Conservation (phyloP, 129 eudicot species). For the sunflower (Helianthus annuus) region HanXRQr2.0-SUNRISE NC_035444.2:156348533-156349032, state of each 20-base stretch:
- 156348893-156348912: slow-evolving; percentile 11
- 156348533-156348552: slow-evolving; percentile 63
- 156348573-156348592: slow-evolving; percentile 51
- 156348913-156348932: background rate
- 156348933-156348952: slow-evolving; percentile 24
- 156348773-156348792: slow-evolving; percentile 46
- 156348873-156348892: slow-evolving; percentile 7
- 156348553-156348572: slow-evolving; percentile 55
- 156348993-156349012: no score
- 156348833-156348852: background rate
- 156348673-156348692: slow-evolving; percentile 49
- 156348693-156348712: slow-evolving; percentile 69
- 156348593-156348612: slow-evolving; percentile 78
- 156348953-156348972: slow-evolving; percentile 26
- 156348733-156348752: slow-evolving; percentile 70
- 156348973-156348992: slow-evolving; percentile 4
- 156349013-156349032: no score
- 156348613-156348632: slow-evolving; percentile 67
- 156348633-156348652: slow-evolving; percentile 59
- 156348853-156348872: background rate
- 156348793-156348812: slow-evolving; percentile 27
- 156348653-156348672: slow-evolving; percentile 59
- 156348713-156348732: slow-evolving; percentile 78
- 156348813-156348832: slow-evolving; percentile 43
- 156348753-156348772: slow-evolving; percentile 57